Evolutionary conservation across 106 monocot genomes (phyloP).

Genomic region (Xerophyta viscosa): DNA sequence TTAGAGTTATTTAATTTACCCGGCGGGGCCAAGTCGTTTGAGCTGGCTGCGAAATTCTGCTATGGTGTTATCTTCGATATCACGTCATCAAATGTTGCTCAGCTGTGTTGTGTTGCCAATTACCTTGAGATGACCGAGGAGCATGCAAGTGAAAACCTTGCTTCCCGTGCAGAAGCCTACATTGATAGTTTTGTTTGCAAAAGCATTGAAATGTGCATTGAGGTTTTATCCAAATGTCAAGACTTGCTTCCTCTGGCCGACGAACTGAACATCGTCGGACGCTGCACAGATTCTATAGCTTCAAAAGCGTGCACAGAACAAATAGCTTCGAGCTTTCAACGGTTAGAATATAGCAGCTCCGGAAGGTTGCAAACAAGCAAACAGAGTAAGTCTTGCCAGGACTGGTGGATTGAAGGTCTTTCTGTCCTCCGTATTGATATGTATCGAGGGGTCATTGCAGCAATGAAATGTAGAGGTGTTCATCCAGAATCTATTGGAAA

Average conservation of each 20-base stretch:
- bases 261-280: conserved; percentile 14
- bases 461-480: conserved; percentile 40
- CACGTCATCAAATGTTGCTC: conserved; percentile 7
- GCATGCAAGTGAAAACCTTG: conserved; percentile 12
- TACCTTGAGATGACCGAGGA: conserved; percentile 28
- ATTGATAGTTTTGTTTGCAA: conserved; percentile 10
- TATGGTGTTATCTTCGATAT: conserved; percentile 25
- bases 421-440: conserved; percentile 38
- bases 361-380: conserved; percentile 41
- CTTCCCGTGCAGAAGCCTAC: conserved; percentile 8
- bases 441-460: conserved; percentile 40
- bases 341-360: too few relatives aligned
- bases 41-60: conserved; percentile 11
- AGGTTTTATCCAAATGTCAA: conserved; percentile 14
- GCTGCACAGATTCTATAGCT: conserved; percentile 18
- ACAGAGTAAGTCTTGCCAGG: conserved; percentile 22
- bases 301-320: conserved; percentile 8
- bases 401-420: conserved; percentile 56
- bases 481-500: conserved; percentile 34
- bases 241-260: conserved; percentile 16
- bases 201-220: conserved; percentile 11
- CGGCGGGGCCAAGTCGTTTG: conserved; percentile 19
- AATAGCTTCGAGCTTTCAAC: too few relatives aligned
- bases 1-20: conserved; percentile 32
- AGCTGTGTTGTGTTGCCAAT: conserved; percentile 10